These are phyloP conservation scores for Aspergillus conjunctus DNA, from an alignment of 495 filamentous ascomycete genomes.

Conservation along the genomic window DNA sequence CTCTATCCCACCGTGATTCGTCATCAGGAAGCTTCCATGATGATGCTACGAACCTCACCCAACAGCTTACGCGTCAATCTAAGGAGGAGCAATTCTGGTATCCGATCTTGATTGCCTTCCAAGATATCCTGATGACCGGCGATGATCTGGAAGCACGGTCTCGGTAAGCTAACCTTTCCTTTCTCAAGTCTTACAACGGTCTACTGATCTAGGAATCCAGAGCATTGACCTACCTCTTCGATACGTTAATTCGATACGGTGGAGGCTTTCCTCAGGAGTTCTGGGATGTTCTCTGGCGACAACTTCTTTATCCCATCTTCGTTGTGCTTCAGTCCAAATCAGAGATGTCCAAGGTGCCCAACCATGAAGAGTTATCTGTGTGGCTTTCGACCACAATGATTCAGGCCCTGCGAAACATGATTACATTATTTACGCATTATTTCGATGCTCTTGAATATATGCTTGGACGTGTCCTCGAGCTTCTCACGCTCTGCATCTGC, in stretches of 20 bases:
- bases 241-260: slow-evolving; percentile 85
- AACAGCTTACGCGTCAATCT: slow-evolving; percentile 59
- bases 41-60: slow-evolving; percentile 50
- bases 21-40: slow-evolving; percentile 43
- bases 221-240: slow-evolving; percentile 93
- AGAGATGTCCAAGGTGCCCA: slow-evolving; percentile 90
- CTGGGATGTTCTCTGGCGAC: slow-evolving; percentile 97
- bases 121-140: slow-evolving; percentile 98
- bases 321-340: slow-evolving; percentile 95
- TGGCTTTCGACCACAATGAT: slow-evolving; percentile 99
- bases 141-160: slow-evolving; percentile 98
- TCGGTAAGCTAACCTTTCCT: slow-evolving; percentile 35
- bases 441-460: slow-evolving; percentile 95
- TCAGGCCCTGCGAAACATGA: slow-evolving; percentile 96
- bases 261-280: slow-evolving; percentile 91
- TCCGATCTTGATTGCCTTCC: slow-evolving; percentile 94
- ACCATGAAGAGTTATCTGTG: slow-evolving; percentile 95
- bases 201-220: slow-evolving; percentile 41
- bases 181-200: neutral
- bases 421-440: slow-evolving; percentile 96
- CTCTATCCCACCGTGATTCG: slow-evolving; percentile 65
- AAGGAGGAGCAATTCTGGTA: slow-evolving; percentile 99
- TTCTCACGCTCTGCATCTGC: slow-evolving; percentile 93
- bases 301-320: slow-evolving; percentile 96
- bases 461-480: slow-evolving; percentile 91